phyloP scores from a whole-genome alignment of 345 rosid genomes.

The Salix suchowensis region DNA sequence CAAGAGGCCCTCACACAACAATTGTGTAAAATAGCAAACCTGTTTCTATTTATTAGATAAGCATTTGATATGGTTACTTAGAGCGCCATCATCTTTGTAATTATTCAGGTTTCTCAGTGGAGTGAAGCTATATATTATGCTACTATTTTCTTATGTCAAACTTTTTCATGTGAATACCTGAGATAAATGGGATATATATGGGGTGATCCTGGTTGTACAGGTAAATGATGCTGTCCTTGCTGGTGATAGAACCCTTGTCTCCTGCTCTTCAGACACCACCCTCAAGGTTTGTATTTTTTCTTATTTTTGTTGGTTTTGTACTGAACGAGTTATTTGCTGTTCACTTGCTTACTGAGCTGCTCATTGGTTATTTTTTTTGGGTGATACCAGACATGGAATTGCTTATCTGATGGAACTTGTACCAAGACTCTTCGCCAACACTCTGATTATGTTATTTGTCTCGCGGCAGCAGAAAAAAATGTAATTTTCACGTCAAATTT shows the following conservation, averaged over 20 bases:
- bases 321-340: neutral
- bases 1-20: neutral
- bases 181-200: neutral
- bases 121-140: neutral
- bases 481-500: constrained; percentile 49
- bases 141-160: neutral
- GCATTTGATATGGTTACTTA: constrained; percentile 1
- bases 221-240: constrained; percentile 83
- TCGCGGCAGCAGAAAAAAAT: constrained; percentile 83
- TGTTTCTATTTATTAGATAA: neutral
- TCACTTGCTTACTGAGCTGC: neutral
- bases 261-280: constrained; percentile 94
- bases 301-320: constrained; percentile 3
- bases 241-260: constrained; percentile 79
- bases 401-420: constrained; percentile 83
- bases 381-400: constrained; percentile 68
- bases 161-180: neutral
- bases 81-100: neutral
- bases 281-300: constrained; percentile 60
- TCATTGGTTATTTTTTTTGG: constrained; percentile 8
- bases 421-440: constrained; percentile 86
- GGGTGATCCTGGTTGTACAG: constrained; percentile 37
- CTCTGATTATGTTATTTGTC: constrained; percentile 94
- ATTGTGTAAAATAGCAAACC: neutral
- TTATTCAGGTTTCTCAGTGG: neutral